phyloP scores from a whole-genome alignment of 495 filamentous ascomycete genomes.

The Cladorrhinum samala region DNA sequence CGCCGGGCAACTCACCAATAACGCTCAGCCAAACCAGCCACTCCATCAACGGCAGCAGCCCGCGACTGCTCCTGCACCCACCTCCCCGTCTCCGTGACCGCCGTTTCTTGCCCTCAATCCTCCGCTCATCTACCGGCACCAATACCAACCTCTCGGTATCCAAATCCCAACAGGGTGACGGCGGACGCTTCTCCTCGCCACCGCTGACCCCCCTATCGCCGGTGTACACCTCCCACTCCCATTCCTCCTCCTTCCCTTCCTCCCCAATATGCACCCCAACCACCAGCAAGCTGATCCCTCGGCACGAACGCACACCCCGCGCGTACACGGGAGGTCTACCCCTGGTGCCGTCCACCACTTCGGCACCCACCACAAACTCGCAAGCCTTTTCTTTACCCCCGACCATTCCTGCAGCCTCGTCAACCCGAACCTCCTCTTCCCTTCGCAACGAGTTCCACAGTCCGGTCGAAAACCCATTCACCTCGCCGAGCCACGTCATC shows the following conservation, averaged over 20 bases:
- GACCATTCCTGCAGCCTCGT: too few relatives aligned
- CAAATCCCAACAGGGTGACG: too few relatives aligned
- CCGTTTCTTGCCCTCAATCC: conserved; percentile 33
- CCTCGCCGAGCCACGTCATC: too few relatives aligned
- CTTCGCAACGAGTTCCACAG: neutral
- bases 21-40: conserved; percentile 34
- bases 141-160: too few relatives aligned
- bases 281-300: conserved; percentile 27
- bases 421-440: neutral
- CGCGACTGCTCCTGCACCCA: conserved; percentile 25
- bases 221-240: conserved; percentile 17
- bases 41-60: conserved; percentile 21
- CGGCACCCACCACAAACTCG: neutral
- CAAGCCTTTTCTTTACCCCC: too few relatives aligned
- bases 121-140: conserved; percentile 14
- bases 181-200: conserved; percentile 21
- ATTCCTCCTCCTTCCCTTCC: conserved; percentile 17
- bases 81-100: conserved; percentile 41
- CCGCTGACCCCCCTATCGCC: conserved; percentile 25
- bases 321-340: conserved; percentile 1
- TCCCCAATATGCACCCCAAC: conserved; percentile 25
- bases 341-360: neutral
- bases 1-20: conserved; percentile 28
- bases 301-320: conserved; percentile 22
- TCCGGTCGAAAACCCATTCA: neutral